Evolutionary conservation across 768 basidiomycete genomes (phyloP), one percentile per base, ranked within the genome.

Genomic region (Paxillus rubicundulus): DNA sequence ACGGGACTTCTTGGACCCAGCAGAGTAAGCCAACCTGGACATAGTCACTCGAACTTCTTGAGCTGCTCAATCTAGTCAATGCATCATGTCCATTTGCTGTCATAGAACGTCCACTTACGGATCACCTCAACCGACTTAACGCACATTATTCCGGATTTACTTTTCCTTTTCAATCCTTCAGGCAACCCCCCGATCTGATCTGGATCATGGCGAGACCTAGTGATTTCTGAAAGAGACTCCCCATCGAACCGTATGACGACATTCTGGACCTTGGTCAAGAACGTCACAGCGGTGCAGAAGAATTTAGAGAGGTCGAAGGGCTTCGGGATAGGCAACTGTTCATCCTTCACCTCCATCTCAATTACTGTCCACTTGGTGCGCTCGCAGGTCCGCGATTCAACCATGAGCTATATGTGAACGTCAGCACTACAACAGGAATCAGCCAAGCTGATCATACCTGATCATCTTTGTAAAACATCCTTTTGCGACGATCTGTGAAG

Each of bases 1-100:
- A 43, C 72, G 70, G 28, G 72, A 76, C 63, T 79, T 83, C 57
- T 81, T 81, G 2, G 82, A 75, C 18, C 85, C 84, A 3, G 81
- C 80, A 16, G 75, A 72, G 65, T 87, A 88, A 3, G 88, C 83
- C 80, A 82, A 85, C 60, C 81, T 77, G 71, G 89, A 84, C 16
- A 92, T 81, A 49, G 86, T 81, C 0, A 90, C 89, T 49, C 79
- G 80, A 54, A 98, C 91, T 47, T 82, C 76, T 27, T 95, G 75
- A 13, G 85, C 88, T 85, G 42, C 27, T 49, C 13, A 24, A 52
- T 32, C 37, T 14, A 42, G 17, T 50, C 20, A 55, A 38, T 37
- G 20, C 7, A 27, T 21, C 9, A 12, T 20, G 17, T 49, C 39
- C 30, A 38, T 21, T 16, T 2, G 16, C 36, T 14, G 44, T 17